Base-by-base conservation (phyloP, 495 filamentous ascomycete genomes). In the Podospora pseudopauciseta region DNA sequence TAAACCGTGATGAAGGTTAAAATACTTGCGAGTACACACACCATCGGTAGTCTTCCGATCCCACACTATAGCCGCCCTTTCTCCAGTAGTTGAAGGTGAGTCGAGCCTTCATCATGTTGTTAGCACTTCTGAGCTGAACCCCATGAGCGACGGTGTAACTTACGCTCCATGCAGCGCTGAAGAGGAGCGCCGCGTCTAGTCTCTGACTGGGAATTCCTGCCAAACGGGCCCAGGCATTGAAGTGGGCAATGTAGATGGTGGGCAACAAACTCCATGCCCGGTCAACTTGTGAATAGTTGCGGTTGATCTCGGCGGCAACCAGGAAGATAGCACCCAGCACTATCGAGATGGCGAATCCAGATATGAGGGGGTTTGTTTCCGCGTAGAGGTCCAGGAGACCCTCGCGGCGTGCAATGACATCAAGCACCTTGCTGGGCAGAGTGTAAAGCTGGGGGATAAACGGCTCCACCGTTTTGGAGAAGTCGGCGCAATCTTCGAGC, bases 21-120 rank as follows among this genome's bases (percentile, higher is more conserved):
- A 49, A 49, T 13, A 49, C 39, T 49, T 15, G 26, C 9, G 57
- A 23, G 16, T 60, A 19, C 3, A 4, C 5, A 4, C 3, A 84
- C 94, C 94, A 97, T 76, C 96, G 87, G 77, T 99, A 99, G 79
- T 99, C 96, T 78, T 99, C 94, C 13, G 87, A 89, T 32, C 95
- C 94, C 67, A 92, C 83, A 27, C 81, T 79, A 76, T 98, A 99
- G 19, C 96, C 96, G 20, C 96, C 96, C 78, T 92, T 96, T 63
- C 96, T 90, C 91, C 91, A 97, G 78, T 97, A 99, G 80, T 99
- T 99, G 86, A 85, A 97, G 2, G 95, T 96, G 74, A 99, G 81
- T 54, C 96, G 90, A 15, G 20, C 53, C 70, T 71, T n/a, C 6
- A 19, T 6, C 7, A 26, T 19, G 27, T 15, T 27, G 20, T 62